These are phyloP conservation scores for Carallia brachiata DNA, from an alignment of 345 rosid genomes.

Conservation along the genomic window DNA sequence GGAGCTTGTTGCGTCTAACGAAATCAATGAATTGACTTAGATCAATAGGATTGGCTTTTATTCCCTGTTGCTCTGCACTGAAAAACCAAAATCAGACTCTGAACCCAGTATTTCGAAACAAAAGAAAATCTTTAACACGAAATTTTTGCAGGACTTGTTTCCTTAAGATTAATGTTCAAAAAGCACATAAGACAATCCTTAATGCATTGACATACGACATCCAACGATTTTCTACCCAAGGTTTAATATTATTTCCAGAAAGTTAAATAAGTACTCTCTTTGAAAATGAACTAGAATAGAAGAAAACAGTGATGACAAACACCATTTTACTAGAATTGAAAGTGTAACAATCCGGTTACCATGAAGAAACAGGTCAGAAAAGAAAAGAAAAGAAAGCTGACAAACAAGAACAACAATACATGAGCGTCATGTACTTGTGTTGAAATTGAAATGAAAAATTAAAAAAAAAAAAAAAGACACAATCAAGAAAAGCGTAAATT, in stretches of 20 bases:
- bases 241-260: too few species aligned
- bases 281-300: too few species aligned
- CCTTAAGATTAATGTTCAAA: not conserved
- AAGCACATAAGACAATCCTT: not conserved
- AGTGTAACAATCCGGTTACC: too few species aligned
- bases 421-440: too few species aligned
- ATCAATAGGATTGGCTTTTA: slow-evolving; percentile 54
- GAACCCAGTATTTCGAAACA: slow-evolving; percentile 9
- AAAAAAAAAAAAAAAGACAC: not conserved
- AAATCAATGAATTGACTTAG: slow-evolving; percentile 58
- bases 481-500: not conserved
- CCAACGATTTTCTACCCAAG: too few species aligned
- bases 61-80: slow-evolving; percentile 76
- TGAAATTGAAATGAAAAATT: not conserved
- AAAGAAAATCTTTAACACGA: not conserved
- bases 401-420: not conserved
- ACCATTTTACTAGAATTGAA: too few species aligned
- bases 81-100: slow-evolving; percentile 23
- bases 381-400: not conserved
- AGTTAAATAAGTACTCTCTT: too few species aligned
- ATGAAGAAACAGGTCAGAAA: not conserved
- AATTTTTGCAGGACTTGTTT: not conserved
- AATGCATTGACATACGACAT: too few species aligned
- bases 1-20: slow-evolving; percentile 62
- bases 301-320: too few species aligned